Percentiles rank a stretch among this genome's conserved stretches.
phyloP scores from a whole-genome alignment of 2,329 filamentous ascomycete species.

The Aspergillus felis region DNA sequence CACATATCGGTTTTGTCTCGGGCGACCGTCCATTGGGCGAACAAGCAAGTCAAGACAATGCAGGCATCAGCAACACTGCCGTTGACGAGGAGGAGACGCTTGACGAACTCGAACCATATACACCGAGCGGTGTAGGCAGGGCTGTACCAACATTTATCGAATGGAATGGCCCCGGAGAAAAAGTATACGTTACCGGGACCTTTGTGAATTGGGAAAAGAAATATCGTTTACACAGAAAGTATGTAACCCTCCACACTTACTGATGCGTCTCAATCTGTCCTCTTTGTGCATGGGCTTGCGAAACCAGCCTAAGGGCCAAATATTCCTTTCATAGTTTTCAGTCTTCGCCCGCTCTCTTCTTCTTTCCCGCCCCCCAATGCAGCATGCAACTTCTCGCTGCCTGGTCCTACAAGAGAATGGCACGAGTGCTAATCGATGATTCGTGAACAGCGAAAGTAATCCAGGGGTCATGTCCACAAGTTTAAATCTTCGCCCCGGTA shows the following conservation, averaged over 20 bases:
- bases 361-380: slow-evolving; percentile 5
- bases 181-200: slow-evolving; percentile 93
- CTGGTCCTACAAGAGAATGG: neutral
- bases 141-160: slow-evolving; percentile 81
- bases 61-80: slow-evolving; percentile 53
- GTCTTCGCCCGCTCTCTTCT: neutral
- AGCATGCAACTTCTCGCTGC: neutral
- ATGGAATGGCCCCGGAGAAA: slow-evolving; percentile 79
- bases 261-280: slow-evolving; percentile 12
- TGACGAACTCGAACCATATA: slow-evolving; percentile 65
- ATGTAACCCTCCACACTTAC: slow-evolving; percentile 42
- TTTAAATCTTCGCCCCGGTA: slow-evolving; percentile 83
- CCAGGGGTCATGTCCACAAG: slow-evolving; percentile 67
- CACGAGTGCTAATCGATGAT: slow-evolving; percentile 7
- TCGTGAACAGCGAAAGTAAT: slow-evolving; percentile 37
- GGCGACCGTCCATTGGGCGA: slow-evolving; percentile 45
- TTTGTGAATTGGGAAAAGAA: slow-evolving; percentile 98
- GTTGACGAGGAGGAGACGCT: slow-evolving; percentile 69
- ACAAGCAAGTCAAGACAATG: slow-evolving; percentile 52
- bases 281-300: slow-evolving; percentile 1
- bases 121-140: slow-evolving; percentile 67
- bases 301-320: neutral
- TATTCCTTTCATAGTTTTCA: neutral
- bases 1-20: slow-evolving; percentile 44
- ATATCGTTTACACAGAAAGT: slow-evolving; percentile 81